Conservation (phyloP, 31 red algal species). For the Endocladia muricata region DNA sequence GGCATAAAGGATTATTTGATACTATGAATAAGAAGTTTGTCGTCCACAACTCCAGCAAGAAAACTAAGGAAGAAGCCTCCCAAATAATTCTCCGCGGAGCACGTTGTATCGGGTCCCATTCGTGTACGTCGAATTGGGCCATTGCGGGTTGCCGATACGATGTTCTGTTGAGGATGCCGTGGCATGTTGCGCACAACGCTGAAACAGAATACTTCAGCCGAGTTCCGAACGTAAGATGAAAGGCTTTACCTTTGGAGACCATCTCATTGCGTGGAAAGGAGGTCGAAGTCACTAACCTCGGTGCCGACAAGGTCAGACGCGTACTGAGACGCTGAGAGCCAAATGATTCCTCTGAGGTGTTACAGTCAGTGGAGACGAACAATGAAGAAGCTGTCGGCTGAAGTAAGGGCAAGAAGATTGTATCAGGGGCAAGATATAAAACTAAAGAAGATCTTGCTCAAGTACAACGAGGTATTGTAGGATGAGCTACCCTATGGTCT, state of each 20-base stretch:
- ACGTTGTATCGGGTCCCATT: neutral
- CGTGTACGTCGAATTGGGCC: neutral
- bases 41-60: too few species aligned
- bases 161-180: neutral
- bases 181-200: neutral
- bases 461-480: neutral
- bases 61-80: too few species aligned
- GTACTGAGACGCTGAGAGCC: neutral
- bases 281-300: neutral
- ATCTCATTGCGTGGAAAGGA: neutral
- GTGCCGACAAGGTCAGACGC: neutral
- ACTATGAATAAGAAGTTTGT: too few species aligned
- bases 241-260: neutral
- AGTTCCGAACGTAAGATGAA: neutral
- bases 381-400: neutral
- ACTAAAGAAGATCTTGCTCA: neutral
- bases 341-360: neutral
- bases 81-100: too few species aligned
- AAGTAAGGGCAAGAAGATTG: neutral
- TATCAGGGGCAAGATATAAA: neutral
- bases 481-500: neutral
- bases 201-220: neutral
- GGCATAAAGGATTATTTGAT: too few species aligned
- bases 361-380: neutral
- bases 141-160: neutral